phyloP scores from a whole-genome alignment of 1,139 yeast genomes.

The Pneumocystis jirovecii region DNA sequence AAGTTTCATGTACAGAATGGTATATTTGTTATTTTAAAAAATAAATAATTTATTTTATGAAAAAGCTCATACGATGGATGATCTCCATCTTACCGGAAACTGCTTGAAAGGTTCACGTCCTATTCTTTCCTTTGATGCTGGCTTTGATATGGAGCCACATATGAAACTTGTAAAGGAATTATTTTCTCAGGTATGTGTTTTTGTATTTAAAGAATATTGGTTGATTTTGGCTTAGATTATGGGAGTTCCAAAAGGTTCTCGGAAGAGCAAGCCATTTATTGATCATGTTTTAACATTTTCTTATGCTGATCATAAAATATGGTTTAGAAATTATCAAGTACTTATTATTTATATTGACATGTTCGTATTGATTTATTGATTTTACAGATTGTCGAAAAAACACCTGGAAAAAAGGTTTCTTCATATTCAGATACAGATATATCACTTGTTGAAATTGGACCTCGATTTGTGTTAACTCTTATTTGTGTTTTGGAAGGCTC shows the following conservation, averaged over 20 bases:
- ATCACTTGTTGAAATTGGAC: constrained; percentile 87
- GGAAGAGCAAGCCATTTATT: constrained; percentile 84
- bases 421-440: constrained; percentile 33
- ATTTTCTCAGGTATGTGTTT: constrained; percentile 26
- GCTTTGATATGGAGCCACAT: constrained; percentile 55
- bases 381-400: constrained; percentile 27
- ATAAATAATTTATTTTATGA: not conserved
- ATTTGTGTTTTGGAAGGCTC: constrained; percentile 91
- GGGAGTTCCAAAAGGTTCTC: constrained; percentile 94
- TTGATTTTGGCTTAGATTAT: constrained; percentile 43
- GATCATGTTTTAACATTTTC: constrained; percentile 92
- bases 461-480: constrained; percentile 84
- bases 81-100: constrained; percentile 89
- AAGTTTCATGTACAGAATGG: constrained; percentile 80
- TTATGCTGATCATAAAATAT: constrained; percentile 81
- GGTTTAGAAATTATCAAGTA: constrained; percentile 94
- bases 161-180: constrained; percentile 66
- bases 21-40: not conserved
- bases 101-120: constrained; percentile 94
- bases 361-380: constrained; percentile 39
- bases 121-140: constrained; percentile 70
- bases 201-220: not conserved
- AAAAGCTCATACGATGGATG: constrained; percentile 78
- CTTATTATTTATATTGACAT: constrained; percentile 41
- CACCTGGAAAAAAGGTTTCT: constrained; percentile 16